phyloP scores from a whole-genome alignment of 2,329 filamentous ascomycete species.

The Paramyrothecium sp. region DNA sequence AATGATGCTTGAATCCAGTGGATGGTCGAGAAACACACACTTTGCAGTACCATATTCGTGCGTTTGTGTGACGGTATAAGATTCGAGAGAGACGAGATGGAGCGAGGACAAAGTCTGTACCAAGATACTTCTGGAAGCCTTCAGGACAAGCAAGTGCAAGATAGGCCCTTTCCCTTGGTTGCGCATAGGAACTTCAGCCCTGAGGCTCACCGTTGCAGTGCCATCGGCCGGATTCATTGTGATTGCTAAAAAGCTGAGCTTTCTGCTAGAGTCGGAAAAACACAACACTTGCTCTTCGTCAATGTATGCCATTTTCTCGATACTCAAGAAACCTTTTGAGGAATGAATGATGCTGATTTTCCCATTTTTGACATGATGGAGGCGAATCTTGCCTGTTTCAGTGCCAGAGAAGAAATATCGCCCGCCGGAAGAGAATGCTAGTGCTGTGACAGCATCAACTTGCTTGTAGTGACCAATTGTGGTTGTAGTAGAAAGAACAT shows the following conservation, averaged over 20 bases:
- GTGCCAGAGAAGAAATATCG: conserved; percentile 21
- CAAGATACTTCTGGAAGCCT: not conserved
- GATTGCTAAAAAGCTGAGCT: conserved; percentile 13
- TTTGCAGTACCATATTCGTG: conserved; percentile 1
- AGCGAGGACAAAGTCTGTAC: not conserved
- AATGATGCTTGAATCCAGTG: conserved; percentile 12
- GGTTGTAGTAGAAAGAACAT: not conserved
- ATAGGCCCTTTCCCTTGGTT: conserved; percentile 10
- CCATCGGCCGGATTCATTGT: not conserved
- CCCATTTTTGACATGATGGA: conserved; percentile 12
- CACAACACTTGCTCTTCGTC: conserved; percentile 14
- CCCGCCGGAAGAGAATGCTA: conserved; percentile 11
- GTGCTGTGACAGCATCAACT: conserved; percentile 17
- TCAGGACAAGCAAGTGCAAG: conserved; percentile 13
- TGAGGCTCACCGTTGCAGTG: not conserved
- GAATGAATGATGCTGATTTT: conserved; percentile 9
- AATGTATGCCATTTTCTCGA: conserved; percentile 22
- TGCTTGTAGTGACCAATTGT: conserved; percentile 4
- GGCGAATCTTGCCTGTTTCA: conserved; percentile 14
- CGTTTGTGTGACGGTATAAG: not conserved
- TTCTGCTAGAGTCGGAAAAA: conserved; percentile 11
- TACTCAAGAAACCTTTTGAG: conserved; percentile 12
- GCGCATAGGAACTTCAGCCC: not conserved
- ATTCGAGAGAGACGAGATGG: not conserved
- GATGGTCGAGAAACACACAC: conserved; percentile 15